Evolutionary conservation across 2,329 filamentous ascomycete genomes (phyloP), one percentile per base, ranked within the genome.

Genomic region (Daldinia eschscholtzii): DNA sequence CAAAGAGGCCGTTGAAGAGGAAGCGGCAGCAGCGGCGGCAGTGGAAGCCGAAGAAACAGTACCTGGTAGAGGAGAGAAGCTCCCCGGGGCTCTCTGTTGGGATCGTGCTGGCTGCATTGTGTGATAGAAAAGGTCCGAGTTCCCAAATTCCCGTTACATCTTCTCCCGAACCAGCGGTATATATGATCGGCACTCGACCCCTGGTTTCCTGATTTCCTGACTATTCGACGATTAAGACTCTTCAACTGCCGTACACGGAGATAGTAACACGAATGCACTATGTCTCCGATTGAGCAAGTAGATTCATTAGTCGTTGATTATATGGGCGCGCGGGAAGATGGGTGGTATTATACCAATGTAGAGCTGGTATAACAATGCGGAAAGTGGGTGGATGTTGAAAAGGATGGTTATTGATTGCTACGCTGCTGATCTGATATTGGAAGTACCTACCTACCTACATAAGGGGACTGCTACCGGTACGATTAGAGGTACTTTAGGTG

Each of bases 1-100:
- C 50, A 80, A 63, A 58, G 74, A 63, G 67, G 71, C 44, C 58
- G 66, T 61, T 53, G 71, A 52, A 1, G 66, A 65, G 23, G 77
- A 68, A 68, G 81, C 68, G 79, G 81, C 73, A 62, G 74, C 70
- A 56, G 76, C 71, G 60, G 77, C 66, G 33, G 76, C 68, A 39
- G 76, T 68, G 20, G 77, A 65, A 53, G 72, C 69, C 57, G 74
- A 71, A 48, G 70, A 67, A 70, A 73, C 71, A 73, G 70, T 75
- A 57, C 76, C 72, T 50, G 84, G 81, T 70, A 88, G 78, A 67
- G 87, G 84, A 67, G 86, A 85, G 80, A 89, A 88, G 82, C 85
- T 87, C 70, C 86, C 78, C 15, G 77, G 78, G 50, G 77, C 75
- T 56, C 77, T 74, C 64, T 76, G 76, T 64, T 78, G 77, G 63